Base-by-base conservation (phyloP, 352 stramenopile genomes). In the Globisporangium cederbergense region DNA sequence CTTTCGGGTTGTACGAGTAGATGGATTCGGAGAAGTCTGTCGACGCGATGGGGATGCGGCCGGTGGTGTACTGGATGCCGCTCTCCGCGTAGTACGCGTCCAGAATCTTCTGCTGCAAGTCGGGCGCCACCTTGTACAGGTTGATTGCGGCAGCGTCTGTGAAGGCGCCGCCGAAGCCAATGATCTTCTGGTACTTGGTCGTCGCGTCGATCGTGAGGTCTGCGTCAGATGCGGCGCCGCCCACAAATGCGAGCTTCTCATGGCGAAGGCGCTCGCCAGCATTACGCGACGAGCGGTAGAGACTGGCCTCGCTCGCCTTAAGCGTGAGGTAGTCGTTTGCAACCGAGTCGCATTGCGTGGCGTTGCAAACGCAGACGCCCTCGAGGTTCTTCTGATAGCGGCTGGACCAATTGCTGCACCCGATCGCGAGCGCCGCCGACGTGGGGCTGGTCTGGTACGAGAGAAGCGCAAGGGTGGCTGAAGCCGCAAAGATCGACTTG, bases 131-230 rank as follows among this genome's bases (percentile, higher is more conserved):
- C 59, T 86, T 89, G 60, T 87, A 81, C 58, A 96, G 70, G 67
- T 90, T 90, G 55, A 93, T 85, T 16, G 86, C 76, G 43, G 90
- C 83, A 7, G 89, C 78, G 60, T 97, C 86, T 34, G 91, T 96
- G 68, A 97, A 97, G 9, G 88, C 81, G 9, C 88, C 90, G 11
- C 90, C 90, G 65, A 97, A 97, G n/a, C 90, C 90, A 25, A 89
- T 70, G 22, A 97, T 91, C 58, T 81, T 78, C 73, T 97, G 79
- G 60, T 79, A 90, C 62, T 75, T 85, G 28, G 74, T 80, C 3
- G 69, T 71, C 13, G 73, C 64, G 52, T 92, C 78, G 16, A 90
- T 73, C 32, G 70, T 73, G 58, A 78, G 85, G 20, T 77, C 78
- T 22, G 75, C 67, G 36, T 60, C 73, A 32, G 51, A 70, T 22